Base-by-base conservation (phyloP, 768 basidiomycete genomes). In the Russula emetica region DNA sequence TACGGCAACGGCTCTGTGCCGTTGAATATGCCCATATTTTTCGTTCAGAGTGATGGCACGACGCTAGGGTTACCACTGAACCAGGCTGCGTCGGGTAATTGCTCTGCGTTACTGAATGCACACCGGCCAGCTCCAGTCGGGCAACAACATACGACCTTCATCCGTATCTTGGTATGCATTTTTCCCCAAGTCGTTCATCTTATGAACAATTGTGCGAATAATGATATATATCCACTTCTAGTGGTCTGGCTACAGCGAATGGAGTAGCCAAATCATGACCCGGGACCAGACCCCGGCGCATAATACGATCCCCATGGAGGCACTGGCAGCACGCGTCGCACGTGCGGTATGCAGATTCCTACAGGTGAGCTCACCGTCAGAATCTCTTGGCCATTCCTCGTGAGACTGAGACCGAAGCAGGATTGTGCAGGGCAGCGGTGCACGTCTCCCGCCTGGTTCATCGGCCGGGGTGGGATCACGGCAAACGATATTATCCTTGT, bases 11-110 rank as follows among this genome's bases (percentile, higher is more conserved):
- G n/a, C n/a, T n/a, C 45, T 1, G 59, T 50, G 14, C 1, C 40
- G 13, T 30, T 55, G 9, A 36, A 67, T 1, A 16, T 66, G 50
- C 66, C 66, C 0, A 61, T 67, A n/a, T 67, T 67, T n/a, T 67
- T 67, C 36, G 34, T 66, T 7, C 45, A 55, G 14, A 44, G 40
- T 34, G 50, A 57, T 22, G 28, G 50, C 26, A 36, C 18, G 10
- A 28, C 18, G 4, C 16, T 65, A 22, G 66, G 66, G 2, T 22
- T 66, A 11, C 47, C 6, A 1, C 5, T 67, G 13, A 32, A 34
- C 2, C 26, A 28, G 2, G 58, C 60, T 47, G 42, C 30, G 10
- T 50, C 40, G 8, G 64, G 59, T 40, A 22, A 56, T 22, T 42
- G 49, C 28, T 3, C 10, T 20, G 22, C 20, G 26, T n/a, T 51